Evolutionary conservation across 2,329 filamentous ascomycete genomes (phyloP).

Genomic region (Magnaporthiopsis rhizophila): DNA sequence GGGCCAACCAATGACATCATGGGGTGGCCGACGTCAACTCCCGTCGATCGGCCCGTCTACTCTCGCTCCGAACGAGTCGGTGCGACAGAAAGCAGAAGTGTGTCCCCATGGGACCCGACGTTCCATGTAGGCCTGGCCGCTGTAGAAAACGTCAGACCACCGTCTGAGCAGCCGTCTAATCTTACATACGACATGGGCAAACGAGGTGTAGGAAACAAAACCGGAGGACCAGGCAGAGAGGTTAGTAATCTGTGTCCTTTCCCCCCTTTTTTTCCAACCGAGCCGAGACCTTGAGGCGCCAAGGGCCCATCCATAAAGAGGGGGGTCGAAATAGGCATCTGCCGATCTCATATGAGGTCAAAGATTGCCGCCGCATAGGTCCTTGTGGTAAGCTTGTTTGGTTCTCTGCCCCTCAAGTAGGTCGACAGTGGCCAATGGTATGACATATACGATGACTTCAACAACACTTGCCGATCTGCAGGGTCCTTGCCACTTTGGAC

Average conservation of each 20-base stretch:
- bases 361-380: background rate
- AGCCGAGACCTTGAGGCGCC: background rate
- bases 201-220: background rate
- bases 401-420: background rate
- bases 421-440: slow-evolving; percentile 1
- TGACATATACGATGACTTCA: slow-evolving; percentile 10
- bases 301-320: background rate
- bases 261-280: background rate
- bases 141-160: background rate
- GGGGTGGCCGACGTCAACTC: slow-evolving; percentile 5
- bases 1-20: slow-evolving; percentile 10
- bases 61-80: background rate
- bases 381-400: slow-evolving; percentile 1
- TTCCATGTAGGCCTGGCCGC: background rate
- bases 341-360: slow-evolving; percentile 3
- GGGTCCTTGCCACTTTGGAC: slow-evolving; percentile 5
- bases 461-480: slow-evolving; percentile 7
- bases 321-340: background rate
- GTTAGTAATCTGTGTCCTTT: background rate
- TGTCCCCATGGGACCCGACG: background rate
- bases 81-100: background rate
- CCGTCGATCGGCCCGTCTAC: background rate
- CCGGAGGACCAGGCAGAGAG: background rate
- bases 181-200: background rate
- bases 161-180: background rate